Percentiles rank a stretch among this genome's conserved stretches.
Evolutionary conservation across 2,329 filamentous ascomycete species (phyloP).

Genomic region (Talaromyces verruculosus): DNA sequence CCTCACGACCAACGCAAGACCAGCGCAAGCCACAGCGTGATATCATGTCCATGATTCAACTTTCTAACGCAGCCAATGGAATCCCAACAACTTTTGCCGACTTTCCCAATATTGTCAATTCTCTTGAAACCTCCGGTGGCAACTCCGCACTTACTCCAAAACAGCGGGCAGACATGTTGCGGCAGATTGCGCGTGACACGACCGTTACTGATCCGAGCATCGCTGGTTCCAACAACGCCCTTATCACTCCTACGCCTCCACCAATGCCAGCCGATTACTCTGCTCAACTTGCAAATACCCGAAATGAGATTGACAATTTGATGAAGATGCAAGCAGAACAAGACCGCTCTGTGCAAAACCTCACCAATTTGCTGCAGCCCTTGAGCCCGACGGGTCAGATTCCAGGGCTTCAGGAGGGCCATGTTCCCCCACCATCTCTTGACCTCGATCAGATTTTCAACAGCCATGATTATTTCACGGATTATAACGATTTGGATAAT

Average conservation of each 20-base stretch:
- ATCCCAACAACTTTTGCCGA: slow-evolving; percentile 41
- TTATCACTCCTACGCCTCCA: slow-evolving; percentile 57
- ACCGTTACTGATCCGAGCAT: slow-evolving; percentile 42
- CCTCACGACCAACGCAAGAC: slow-evolving; percentile 27
- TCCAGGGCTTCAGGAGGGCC: slow-evolving; percentile 60
- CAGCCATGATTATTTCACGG: slow-evolving; percentile 55
- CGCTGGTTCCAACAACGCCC: slow-evolving; percentile 53
- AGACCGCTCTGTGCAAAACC: slow-evolving; percentile 70
- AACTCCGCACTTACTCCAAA: slow-evolving; percentile 46
- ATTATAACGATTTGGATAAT: slow-evolving; percentile 36
- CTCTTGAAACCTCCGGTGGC: slow-evolving; percentile 45
- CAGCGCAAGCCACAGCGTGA: slow-evolving; percentile 40
- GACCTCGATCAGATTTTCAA: slow-evolving; percentile 61
- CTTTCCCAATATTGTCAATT: slow-evolving; percentile 48
- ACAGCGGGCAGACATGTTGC: slow-evolving; percentile 50
- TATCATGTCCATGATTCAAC: slow-evolving; percentile 52
- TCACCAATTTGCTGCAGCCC: slow-evolving; percentile 73
- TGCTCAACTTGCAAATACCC: slow-evolving; percentile 60
- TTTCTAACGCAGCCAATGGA: slow-evolving; percentile 46
- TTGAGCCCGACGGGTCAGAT: slow-evolving; percentile 78
- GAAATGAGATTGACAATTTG: slow-evolving; percentile 74
- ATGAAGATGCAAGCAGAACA: slow-evolving; percentile 78
- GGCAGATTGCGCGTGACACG: slow-evolving; percentile 49
- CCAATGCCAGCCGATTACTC: slow-evolving; percentile 53
- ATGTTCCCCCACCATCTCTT: slow-evolving; percentile 47